Evolutionary conservation across 164 flowering plant genomes (phyloP).

Genomic region (Annona cherimola): DNA sequence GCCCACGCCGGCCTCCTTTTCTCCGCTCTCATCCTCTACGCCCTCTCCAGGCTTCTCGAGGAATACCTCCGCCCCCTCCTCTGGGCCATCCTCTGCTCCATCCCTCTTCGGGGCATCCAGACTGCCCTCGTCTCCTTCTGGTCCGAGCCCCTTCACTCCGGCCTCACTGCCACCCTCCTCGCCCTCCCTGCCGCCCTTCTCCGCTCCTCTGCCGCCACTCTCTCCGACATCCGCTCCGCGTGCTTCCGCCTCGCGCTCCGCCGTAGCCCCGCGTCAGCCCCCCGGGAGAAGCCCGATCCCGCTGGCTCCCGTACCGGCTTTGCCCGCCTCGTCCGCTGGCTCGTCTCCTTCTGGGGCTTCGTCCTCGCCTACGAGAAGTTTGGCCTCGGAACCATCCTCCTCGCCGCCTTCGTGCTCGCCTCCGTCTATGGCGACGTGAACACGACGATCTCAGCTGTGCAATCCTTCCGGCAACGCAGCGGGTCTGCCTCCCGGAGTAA

Average conservation of each 20-base stretch:
- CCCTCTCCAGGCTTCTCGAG: constrained; percentile 56
- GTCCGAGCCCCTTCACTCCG: constrained; percentile 71
- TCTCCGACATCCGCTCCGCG: constrained; percentile 51
- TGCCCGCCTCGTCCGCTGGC: constrained; percentile 62
- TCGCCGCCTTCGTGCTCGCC: constrained; percentile 54
- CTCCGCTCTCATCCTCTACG: constrained; percentile 50
- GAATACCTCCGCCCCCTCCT: constrained; percentile 73
- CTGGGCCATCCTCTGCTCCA: constrained; percentile 90
- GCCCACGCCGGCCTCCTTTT: constrained; percentile 87
- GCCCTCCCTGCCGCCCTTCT: constrained; percentile 76
- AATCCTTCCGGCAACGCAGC: constrained; percentile 40
- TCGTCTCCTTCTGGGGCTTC: constrained; percentile 71
- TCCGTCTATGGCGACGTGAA: constrained; percentile 43
- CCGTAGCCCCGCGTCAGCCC: constrained; percentile 20
- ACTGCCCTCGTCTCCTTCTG: constrained; percentile 73
- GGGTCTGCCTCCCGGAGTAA: constrained; percentile 32
- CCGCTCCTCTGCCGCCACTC: constrained; percentile 49
- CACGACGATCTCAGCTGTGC: constrained; percentile 57
- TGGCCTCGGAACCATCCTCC: constrained; percentile 50
- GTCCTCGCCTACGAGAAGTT: constrained; percentile 57
- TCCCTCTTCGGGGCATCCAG: constrained; percentile 84
- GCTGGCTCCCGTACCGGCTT: constrained; percentile 41
- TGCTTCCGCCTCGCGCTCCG: constrained; percentile 28
- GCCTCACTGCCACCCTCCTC: constrained; percentile 75
- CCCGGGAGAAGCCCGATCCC: background rate